phyloP scores from a whole-genome alignment of 2,329 filamentous ascomycete species.

The Aureobasidium sp. region DNA sequence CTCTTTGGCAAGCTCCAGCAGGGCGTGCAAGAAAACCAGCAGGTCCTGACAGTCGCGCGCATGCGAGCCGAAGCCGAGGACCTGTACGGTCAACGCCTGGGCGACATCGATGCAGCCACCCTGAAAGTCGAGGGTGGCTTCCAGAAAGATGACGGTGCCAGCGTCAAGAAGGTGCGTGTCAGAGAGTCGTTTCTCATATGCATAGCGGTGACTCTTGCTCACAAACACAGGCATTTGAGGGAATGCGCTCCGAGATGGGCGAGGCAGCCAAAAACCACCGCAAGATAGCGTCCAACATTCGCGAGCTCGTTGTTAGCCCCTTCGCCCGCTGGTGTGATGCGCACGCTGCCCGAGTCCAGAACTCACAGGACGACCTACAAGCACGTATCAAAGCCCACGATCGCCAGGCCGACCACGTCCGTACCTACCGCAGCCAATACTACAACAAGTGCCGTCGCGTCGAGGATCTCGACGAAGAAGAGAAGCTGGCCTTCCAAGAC shows the following conservation, averaged over 20 bases:
- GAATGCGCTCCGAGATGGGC: conserved; percentile 85
- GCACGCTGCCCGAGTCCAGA: conserved; percentile 82
- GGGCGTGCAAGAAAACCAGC: conserved; percentile 89
- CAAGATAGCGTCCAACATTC: conserved; percentile 94
- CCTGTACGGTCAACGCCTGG: conserved; percentile 70
- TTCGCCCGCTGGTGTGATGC: conserved; percentile 96
- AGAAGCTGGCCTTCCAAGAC: conserved; percentile 94
- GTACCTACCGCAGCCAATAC: conserved; percentile 91
- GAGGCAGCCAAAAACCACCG: conserved; percentile 83
- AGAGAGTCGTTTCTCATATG: neutral
- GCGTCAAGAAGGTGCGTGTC: conserved; percentile 73
- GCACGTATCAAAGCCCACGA: conserved; percentile 85
- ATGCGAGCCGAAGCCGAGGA: conserved; percentile 96
- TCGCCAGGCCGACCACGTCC: conserved; percentile 79
- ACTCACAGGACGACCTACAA: conserved; percentile 92
- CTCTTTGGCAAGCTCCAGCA: conserved; percentile 96
- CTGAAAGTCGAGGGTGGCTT: conserved; percentile 83
- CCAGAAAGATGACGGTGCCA: conserved; percentile 85
- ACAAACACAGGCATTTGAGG: conserved; percentile 71
- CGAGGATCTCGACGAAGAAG: conserved; percentile 96
- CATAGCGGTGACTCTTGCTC: conserved; percentile 4
- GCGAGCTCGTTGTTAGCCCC: conserved; percentile 87
- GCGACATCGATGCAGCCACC: conserved; percentile 72
- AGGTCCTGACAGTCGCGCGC: conserved; percentile 82
- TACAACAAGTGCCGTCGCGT: conserved; percentile 98